These are phyloP conservation scores for Cyclospora cayetanensis DNA, from an alignment of 169 alveolate species.

Conservation along the genomic window DNA sequence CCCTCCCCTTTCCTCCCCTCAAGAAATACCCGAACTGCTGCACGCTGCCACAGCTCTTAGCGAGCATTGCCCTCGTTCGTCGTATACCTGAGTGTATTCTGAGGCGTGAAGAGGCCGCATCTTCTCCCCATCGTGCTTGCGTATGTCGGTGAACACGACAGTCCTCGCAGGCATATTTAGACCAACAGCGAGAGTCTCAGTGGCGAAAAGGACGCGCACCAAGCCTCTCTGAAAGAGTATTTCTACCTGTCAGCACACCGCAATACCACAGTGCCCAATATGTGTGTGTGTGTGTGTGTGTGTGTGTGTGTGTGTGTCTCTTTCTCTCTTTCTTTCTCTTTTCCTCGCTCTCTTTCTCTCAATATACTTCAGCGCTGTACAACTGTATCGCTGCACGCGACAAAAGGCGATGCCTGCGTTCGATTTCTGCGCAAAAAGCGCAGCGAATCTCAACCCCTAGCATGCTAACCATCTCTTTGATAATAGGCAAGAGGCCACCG, in stretches of 20 bases:
- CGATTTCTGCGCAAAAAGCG: too few species aligned
- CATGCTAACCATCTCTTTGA: constrained; percentile 93
- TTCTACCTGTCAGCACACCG: constrained; percentile 84
- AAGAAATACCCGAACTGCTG: neutral
- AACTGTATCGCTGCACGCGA: too few species aligned
- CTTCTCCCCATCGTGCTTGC: constrained; percentile 93
- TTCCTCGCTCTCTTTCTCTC: too few species aligned
- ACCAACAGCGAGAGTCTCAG: constrained; percentile 99
- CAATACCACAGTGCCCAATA: too few species aligned
- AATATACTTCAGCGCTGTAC: too few species aligned
- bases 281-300: too few species aligned
- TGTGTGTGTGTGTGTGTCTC: too few species aligned
- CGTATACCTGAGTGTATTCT: constrained; percentile 93
- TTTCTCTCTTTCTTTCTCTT: too few species aligned
- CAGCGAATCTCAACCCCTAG: neutral
- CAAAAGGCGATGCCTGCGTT: too few species aligned
- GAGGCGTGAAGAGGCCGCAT: constrained; percentile 92
- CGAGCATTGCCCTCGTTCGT: neutral
- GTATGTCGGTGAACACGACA: constrained; percentile 92
- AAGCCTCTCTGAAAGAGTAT: constrained; percentile 96
- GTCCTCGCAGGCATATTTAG: constrained; percentile 98
- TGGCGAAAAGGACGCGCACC: constrained; percentile 96
- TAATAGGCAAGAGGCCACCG: constrained; percentile 97
- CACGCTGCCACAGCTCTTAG: neutral
- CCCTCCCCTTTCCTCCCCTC: neutral